A percentile compares a stretch with the other conserved stretches of the same genome.
Conservation (phyloP, 169 alveolate species). For the Plasmodium billcollinsi region DNA sequence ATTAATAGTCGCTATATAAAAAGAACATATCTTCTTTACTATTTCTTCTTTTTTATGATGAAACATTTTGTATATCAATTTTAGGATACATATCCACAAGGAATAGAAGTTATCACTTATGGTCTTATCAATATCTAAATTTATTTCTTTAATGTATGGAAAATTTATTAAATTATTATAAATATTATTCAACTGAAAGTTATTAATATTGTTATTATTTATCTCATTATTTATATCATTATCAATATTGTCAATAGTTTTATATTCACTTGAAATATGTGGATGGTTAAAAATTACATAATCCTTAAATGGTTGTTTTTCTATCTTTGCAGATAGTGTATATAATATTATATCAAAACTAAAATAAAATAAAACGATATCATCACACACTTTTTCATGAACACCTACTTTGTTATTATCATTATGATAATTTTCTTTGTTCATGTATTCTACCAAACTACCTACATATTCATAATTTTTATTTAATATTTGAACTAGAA, state of each 20-base stretch:
- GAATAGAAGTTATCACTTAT: slow-evolving; percentile 62
- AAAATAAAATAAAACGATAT: slow-evolving; percentile 42
- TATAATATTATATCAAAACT: slow-evolving; percentile 54
- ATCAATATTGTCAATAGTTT: too few species aligned
- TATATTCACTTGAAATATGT: too few species aligned
- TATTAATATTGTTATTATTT: background rate
- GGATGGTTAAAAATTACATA: too few species aligned
- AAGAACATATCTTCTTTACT: slow-evolving; percentile 39
- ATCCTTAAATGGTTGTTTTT: background rate
- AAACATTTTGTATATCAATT: slow-evolving; percentile 20
- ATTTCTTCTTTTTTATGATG: slow-evolving; percentile 34
- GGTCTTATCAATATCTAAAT: slow-evolving; percentile 42
- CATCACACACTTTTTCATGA: slow-evolving; percentile 28
- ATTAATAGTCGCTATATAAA: slow-evolving; percentile 18
- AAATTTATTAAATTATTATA: background rate
- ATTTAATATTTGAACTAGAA: slow-evolving; percentile 50
- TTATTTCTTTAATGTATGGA: slow-evolving; percentile 20
- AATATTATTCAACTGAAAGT: too few species aligned
- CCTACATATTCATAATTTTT: slow-evolving; percentile 33
- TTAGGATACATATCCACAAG: slow-evolving; percentile 50
- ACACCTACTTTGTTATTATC: background rate
- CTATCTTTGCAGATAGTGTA: slow-evolving; percentile 30
- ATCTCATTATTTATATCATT: too few species aligned
- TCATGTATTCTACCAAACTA: background rate
- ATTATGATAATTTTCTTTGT: background rate